A percentile compares a stretch with the other conserved stretches of the same genome.
These are phyloP conservation scores for Dalbergia cochinchinensis DNA, from an alignment of 306 rosid species.

Conservation along the genomic window DNA sequence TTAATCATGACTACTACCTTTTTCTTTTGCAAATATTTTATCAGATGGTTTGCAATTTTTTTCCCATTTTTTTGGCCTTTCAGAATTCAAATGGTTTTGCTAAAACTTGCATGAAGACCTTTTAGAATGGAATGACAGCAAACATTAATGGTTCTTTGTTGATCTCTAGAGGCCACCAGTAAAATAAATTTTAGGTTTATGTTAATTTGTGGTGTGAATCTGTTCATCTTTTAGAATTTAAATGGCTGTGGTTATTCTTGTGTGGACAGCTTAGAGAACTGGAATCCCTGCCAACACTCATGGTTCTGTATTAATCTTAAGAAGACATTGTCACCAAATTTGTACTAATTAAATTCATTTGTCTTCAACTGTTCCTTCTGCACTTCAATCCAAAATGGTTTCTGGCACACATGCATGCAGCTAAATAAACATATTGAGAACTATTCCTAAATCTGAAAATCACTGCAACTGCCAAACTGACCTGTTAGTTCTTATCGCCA, in stretches of 20 bases:
- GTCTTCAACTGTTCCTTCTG: neutral
- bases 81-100: conserved; percentile 29
- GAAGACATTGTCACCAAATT: neutral
- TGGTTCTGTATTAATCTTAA: neutral
- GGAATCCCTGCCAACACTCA: neutral
- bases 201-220: conserved; percentile 16
- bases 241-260: conserved; percentile 14
- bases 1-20: conserved; percentile 26
- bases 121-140: conserved; percentile 19
- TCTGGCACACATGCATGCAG: conserved; percentile 2
- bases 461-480: neutral
- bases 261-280: neutral
- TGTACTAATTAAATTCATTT: neutral
- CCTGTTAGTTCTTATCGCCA: neutral
- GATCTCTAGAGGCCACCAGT: conserved; percentile 8
- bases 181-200: conserved; percentile 22
- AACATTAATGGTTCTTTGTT: neutral
- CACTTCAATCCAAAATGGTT: conserved; percentile 7
- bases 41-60: neutral
- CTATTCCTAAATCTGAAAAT: neutral
- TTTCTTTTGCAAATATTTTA: conserved; percentile 16
- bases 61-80: neutral
- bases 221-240: conserved; percentile 21
- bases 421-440: neutral
- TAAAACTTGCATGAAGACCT: neutral